Conservation (phyloP, 1,139 yeast species). For the Magnusiomyces fungicola region DNA sequence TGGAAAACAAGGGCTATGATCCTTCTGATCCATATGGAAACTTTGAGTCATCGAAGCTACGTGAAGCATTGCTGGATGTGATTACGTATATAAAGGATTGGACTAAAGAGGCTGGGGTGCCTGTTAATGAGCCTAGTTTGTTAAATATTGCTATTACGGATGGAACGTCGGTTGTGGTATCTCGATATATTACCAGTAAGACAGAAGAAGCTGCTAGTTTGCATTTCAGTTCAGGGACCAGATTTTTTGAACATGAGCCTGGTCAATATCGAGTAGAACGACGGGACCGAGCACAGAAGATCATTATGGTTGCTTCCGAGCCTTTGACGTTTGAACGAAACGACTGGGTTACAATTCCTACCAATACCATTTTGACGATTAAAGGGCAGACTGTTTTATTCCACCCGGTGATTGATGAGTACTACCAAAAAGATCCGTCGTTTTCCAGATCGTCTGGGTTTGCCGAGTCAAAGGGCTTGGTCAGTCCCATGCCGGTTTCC, state of each 20-base stretch:
- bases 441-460: constrained; percentile 66
- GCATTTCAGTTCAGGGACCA: constrained; percentile 90
- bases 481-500: constrained; percentile 62
- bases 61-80: constrained; percentile 65
- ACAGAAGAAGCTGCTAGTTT: constrained; percentile 94
- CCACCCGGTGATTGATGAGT: constrained; percentile 89
- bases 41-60: constrained; percentile 51
- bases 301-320: constrained; percentile 93
- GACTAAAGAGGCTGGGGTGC: constrained; percentile 43
- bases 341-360: constrained; percentile 96
- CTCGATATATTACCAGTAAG: constrained; percentile 80
- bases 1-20: constrained; percentile 67
- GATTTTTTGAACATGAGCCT: constrained; percentile 82
- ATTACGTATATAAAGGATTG: constrained; percentile 69
- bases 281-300: constrained; percentile 83
- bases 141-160: constrained; percentile 93
- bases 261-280: constrained; percentile 87
- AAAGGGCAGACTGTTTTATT: constrained; percentile 77
- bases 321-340: constrained; percentile 94
- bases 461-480: constrained; percentile 86
- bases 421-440: constrained; percentile 64
- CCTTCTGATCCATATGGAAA: constrained; percentile 44
- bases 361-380: constrained; percentile 80
- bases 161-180: constrained; percentile 80
- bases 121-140: constrained; percentile 64